Percentiles rank a stretch among this genome's conserved stretches.
These are phyloP conservation scores for Naematelia encephala DNA, from an alignment of 768 basidiomycete genomes.

Conservation along the genomic window DNA sequence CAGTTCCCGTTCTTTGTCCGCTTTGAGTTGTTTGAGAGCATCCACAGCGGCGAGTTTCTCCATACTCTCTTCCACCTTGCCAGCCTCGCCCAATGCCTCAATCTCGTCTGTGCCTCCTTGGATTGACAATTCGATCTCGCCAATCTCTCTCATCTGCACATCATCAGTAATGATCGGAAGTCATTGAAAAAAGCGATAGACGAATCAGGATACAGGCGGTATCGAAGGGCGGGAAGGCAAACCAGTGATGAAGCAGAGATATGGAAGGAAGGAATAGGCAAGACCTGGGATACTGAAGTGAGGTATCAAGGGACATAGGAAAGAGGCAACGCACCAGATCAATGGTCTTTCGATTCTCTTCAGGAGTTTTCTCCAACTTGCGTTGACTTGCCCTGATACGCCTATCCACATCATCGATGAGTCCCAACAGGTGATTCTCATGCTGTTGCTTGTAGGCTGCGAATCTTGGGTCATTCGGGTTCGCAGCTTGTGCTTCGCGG, in stretches of 20 bases:
- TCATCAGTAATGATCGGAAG: too few species aligned
- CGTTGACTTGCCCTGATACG: constrained; percentile 90
- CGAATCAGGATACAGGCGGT: not conserved
- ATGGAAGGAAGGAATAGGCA: not conserved
- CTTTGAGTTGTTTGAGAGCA: constrained; percentile 91
- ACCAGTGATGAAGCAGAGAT: not conserved
- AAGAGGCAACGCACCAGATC: constrained; percentile 64
- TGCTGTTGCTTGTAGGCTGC: constrained; percentile 90
- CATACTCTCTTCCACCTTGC: constrained; percentile 99
- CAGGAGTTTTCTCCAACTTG: constrained; percentile 96
- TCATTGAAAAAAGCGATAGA: not conserved
- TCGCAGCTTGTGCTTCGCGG: constrained; percentile 69
- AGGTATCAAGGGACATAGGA: not conserved
- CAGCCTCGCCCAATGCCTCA: constrained; percentile 90
- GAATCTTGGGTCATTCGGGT: constrained; percentile 76
- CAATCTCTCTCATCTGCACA: constrained; percentile 99
- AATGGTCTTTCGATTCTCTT: constrained; percentile 98
- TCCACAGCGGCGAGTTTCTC: constrained; percentile 95
- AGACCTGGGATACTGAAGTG: too few species aligned
- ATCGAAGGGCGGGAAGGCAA: not conserved
- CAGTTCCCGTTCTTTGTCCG: constrained; percentile 94
- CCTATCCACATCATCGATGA: constrained; percentile 97
- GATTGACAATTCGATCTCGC: constrained; percentile 97
- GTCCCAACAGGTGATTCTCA: constrained; percentile 88
- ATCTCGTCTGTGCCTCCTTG: constrained; percentile 99